Evolutionary conservation across 2,329 filamentous ascomycete genomes (phyloP).

Genomic region (Rhynchosporium agropyri): DNA sequence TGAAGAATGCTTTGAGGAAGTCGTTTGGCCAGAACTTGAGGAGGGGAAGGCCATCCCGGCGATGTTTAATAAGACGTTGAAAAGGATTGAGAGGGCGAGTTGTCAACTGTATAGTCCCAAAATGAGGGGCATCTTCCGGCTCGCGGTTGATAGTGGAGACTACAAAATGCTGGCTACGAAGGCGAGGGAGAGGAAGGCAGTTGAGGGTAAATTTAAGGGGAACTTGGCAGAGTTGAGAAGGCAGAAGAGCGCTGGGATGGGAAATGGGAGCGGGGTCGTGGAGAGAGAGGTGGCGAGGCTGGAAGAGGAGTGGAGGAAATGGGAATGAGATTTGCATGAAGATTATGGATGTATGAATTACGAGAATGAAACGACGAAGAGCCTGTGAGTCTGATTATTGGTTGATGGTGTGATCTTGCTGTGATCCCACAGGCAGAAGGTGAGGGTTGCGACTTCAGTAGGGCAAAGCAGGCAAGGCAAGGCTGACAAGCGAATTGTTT

Average conservation of each 20-base stretch:
- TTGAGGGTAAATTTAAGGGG: conserved; percentile 35
- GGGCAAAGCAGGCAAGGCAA: neutral
- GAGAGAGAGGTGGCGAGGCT: conserved; percentile 51
- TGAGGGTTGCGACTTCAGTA: neutral
- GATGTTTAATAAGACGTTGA: conserved; percentile 65
- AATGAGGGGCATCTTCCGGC: conserved; percentile 74
- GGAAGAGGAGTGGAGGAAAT: conserved; percentile 54
- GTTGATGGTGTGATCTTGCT: neutral
- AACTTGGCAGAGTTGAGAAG: conserved; percentile 33
- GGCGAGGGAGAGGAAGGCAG: conserved; percentile 55
- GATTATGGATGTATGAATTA: conserved; percentile 18
- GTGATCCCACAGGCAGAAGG: too few species aligned
- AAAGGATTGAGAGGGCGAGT: conserved; percentile 54
- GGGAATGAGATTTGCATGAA: conserved; percentile 46
- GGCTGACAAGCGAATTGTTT: conserved; percentile 10
- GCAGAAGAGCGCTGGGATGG: conserved; percentile 4
- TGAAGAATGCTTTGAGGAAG: conserved; percentile 80
- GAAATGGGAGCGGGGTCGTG: conserved; percentile 10
- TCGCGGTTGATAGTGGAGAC: conserved; percentile 68
- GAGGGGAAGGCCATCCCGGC: conserved; percentile 59
- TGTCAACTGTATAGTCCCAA: conserved; percentile 82
- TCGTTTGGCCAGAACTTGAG: conserved; percentile 70
- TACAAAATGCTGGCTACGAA: conserved; percentile 61
- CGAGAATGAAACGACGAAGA: conserved; percentile 13
- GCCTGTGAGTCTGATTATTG: neutral